Percentiles rank a stretch among this genome's conserved stretches.
Evolutionary conservation across 371 early-diverging fungal genomes (phyloP).

Genomic region (Dichotomocladium elegans): DNA sequence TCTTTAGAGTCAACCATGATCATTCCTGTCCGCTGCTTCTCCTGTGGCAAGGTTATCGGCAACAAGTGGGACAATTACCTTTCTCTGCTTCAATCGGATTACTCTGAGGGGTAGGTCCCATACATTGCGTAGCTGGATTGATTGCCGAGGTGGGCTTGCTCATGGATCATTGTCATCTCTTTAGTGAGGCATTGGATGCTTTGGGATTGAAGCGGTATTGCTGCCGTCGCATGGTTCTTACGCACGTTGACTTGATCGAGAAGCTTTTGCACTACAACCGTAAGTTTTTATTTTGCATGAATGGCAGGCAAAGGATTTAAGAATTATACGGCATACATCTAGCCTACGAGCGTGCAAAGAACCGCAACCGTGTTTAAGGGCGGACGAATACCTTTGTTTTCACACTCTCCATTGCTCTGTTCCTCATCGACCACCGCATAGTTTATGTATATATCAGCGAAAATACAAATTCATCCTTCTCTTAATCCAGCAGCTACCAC

Average conservation of each 20-base stretch:
- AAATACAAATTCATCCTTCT: too few relatives aligned
- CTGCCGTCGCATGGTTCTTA: conserved; percentile 98
- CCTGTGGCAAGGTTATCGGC: conserved; percentile 98
- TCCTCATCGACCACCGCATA: too few relatives aligned
- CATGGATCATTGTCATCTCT: not conserved
- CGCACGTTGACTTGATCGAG: conserved; percentile 99
- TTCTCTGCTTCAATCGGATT: conserved; percentile 72
- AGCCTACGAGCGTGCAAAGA: not conserved
- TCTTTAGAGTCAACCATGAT: conserved; percentile 66
- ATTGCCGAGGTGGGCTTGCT: too few relatives aligned
- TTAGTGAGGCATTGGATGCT: conserved; percentile 87
- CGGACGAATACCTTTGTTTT: not conserved
- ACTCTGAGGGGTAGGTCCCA: conserved; percentile 68
- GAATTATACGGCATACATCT: not conserved
- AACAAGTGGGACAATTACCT: conserved; percentile 97
- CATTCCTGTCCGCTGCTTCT: conserved; percentile 96
- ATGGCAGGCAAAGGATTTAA: not conserved
- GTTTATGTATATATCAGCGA: too few relatives aligned
- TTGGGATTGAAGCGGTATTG: conserved; percentile 97
- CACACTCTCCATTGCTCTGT: not conserved
- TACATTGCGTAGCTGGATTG: not conserved
- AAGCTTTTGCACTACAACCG: conserved; percentile 95
- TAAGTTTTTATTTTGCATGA: conserved; percentile 35
- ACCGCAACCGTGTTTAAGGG: not conserved
- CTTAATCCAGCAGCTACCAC: too few relatives aligned